Evolutionary conservation across 1,284 basidiomycete genomes (phyloP), one percentile per base, ranked within the genome.

Genomic region (Pseudomicrostroma phylloplanum): DNA sequence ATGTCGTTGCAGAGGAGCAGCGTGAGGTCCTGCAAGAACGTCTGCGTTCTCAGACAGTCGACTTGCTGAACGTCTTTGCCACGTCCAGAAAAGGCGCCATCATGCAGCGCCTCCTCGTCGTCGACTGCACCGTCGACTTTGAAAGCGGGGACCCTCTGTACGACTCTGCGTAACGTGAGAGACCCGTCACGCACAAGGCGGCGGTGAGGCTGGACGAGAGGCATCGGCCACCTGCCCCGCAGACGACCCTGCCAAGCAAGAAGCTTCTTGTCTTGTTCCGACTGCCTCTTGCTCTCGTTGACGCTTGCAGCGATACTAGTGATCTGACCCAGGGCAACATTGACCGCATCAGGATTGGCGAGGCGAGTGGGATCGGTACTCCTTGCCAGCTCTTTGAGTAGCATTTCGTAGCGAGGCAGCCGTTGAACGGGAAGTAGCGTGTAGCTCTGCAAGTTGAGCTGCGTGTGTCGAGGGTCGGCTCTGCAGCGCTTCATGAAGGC

Each of bases 201-300:
- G 84, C 94, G 87, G 82, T 99, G 96, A 15, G 94, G 96, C 80
- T 98, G 96, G 30, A 99, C 96, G 49, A 99, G 83, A 11, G 96
- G 93, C 63, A 91, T 93, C 17, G 58, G 61, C 39, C 2, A 92
- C 72, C 86, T 89, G 26, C 91, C 91, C 49, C 88, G 85, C 73
- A 98, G 96, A 69, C 91, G 85, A 57, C 87, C 80, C 82, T 98
- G 94, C 96, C 96, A 81, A 36, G 69, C 66, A 15, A 79, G 68
- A 43, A 76, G 56, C 26, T 61, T 64, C 19, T 66, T 64, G 21
- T 72, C 69, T 48, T 72, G 73, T 58, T 75, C 71, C 4, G 65
- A 65, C 58, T 74, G 72, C 21, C 91, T 74, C 64, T 78, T 78
- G 63, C 73, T 73, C 60, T 77, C 75, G 64, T 78, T 78, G 55